A percentile compares a stretch with the other conserved stretches of the same genome.
Evolutionary conservation across 2,329 filamentous ascomycete genomes (phyloP).

Genomic region (Verticillium nubilum): DNA sequence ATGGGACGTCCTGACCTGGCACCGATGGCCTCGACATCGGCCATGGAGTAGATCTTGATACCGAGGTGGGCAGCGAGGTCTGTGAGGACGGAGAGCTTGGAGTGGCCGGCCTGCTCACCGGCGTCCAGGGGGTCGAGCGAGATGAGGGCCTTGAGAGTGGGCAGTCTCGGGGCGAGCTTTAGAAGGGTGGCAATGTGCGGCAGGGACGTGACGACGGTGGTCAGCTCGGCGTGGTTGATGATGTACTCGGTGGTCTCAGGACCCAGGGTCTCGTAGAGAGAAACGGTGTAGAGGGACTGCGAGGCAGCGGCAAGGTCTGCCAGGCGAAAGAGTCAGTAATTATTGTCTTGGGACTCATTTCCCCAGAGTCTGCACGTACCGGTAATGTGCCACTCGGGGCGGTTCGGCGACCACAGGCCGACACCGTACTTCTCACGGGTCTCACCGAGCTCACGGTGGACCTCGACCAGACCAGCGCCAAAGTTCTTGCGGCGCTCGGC

Average conservation of each 20-base stretch:
- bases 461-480: conserved; percentile 76
- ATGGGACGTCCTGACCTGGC: conserved; percentile 62
- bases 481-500: conserved; percentile 75
- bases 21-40: conserved; percentile 77
- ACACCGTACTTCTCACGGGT: conserved; percentile 60
- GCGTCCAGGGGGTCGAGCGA: conserved; percentile 77
- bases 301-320: conserved; percentile 80
- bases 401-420: conserved; percentile 82
- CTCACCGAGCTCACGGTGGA: conserved; percentile 70
- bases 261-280: conserved; percentile 92
- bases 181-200: conserved; percentile 77
- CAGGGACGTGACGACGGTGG: conserved; percentile 71
- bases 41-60: conserved; percentile 72
- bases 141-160: conserved; percentile 80
- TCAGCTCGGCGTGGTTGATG: conserved; percentile 79
- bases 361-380: too few relatives aligned
- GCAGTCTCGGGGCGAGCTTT: conserved; percentile 71
- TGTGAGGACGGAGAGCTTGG: conserved; percentile 74
- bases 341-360: too few relatives aligned
- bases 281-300: conserved; percentile 83
- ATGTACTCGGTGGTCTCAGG: conserved; percentile 92
- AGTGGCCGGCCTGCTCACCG: conserved; percentile 70
- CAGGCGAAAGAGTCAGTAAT: neutral
- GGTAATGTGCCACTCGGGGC: conserved; percentile 81
- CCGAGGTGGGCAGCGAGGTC: conserved; percentile 69